Conservation (phyloP, 805 yeast genomes). For the Blastobotrys parvus region DNA sequence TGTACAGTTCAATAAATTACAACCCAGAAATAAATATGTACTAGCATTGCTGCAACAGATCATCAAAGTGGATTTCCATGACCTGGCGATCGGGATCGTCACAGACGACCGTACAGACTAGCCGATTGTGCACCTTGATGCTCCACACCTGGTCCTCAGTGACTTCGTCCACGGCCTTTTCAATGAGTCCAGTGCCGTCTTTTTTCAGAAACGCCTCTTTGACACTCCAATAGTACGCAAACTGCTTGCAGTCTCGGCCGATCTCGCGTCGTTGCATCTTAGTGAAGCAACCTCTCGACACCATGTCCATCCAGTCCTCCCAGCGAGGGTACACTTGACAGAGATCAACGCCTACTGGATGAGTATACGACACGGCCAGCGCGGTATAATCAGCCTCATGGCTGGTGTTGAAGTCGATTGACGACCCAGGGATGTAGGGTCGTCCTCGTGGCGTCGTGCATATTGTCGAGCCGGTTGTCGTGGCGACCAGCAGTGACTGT, state of each 20-base stretch:
- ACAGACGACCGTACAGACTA: background rate
- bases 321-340: background rate
- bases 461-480: no score
- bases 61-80: no score
- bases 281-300: background rate
- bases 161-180: background rate
- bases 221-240: background rate
- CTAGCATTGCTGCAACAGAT: no score
- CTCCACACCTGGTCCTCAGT: background rate
- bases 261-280: background rate
- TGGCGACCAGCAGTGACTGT: no score
- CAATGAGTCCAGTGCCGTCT: background rate
- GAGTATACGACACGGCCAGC: background rate
- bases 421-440: no score
- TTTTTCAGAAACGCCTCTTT: background rate
- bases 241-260: background rate
- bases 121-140: background rate
- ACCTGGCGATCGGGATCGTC: no score
- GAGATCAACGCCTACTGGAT: background rate
- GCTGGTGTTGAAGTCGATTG: background rate
- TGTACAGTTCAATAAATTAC: no score
- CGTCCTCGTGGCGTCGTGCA: no score
- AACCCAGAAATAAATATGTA: no score
- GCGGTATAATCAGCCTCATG: background rate
- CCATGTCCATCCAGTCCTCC: background rate